Evolutionary conservation across 768 basidiomycete genomes (phyloP).

Genomic region (Leccinum broughii): DNA sequence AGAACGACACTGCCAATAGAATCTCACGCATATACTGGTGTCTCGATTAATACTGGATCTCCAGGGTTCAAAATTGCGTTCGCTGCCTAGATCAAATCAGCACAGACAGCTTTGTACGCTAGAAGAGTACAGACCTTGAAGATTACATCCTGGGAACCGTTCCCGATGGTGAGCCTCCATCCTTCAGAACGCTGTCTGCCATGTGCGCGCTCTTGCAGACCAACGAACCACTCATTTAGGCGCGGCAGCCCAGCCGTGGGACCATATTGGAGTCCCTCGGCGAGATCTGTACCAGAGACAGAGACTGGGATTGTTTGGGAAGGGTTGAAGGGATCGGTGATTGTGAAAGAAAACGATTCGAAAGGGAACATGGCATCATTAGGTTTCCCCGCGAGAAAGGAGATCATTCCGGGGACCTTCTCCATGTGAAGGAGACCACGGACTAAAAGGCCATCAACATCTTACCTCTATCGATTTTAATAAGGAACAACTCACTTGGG

Average conservation of each 20-base stretch:
- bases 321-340: conserved; percentile 49
- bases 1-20: conserved; percentile 14
- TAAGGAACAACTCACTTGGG: conserved; percentile 48
- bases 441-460: conserved; percentile 40
- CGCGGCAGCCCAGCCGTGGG: conserved; percentile 66
- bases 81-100: conserved; percentile 53
- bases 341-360: conserved; percentile 69
- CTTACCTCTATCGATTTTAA: background rate
- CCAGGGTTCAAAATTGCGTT: conserved; percentile 72
- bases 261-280: conserved; percentile 73
- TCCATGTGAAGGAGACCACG: conserved; percentile 78
- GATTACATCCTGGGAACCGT: conserved; percentile 87
- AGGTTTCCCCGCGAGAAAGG: conserved; percentile 88
- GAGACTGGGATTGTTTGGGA: conserved; percentile 48
- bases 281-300: conserved; percentile 60
- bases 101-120: conserved; percentile 3
- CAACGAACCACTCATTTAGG: conserved; percentile 68
- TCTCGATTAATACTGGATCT: conserved; percentile 80
- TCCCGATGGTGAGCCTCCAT: conserved; percentile 78
- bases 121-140: conserved; percentile 59
- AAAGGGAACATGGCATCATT: conserved; percentile 92
- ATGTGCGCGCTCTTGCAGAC: conserved; percentile 72
- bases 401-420: conserved; percentile 72
- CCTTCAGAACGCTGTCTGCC: conserved; percentile 58
- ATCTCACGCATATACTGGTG: conserved; percentile 73